phyloP scores from a whole-genome alignment of 2,329 filamentous ascomycete species.

The Fusarium sp. region DNA sequence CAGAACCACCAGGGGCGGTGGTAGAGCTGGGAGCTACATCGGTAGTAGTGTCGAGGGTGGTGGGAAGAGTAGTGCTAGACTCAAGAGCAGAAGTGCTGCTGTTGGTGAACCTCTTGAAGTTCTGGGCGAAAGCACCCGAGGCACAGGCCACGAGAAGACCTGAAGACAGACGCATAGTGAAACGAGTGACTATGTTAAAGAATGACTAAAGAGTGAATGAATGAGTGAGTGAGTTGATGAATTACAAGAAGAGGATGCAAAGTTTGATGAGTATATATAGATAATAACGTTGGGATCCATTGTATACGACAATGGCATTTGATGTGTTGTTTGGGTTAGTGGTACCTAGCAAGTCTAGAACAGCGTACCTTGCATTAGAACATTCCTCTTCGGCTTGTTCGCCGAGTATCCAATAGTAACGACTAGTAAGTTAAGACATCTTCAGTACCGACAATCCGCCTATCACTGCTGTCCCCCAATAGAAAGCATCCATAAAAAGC shows the following conservation, averaged over 20 bases:
- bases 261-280: not conserved
- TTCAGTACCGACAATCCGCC: not conserved
- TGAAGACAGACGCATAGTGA: slow-evolving; percentile 21
- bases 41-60: not conserved
- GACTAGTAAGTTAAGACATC: not conserved
- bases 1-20: fast-evolving
- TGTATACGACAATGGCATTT: not conserved
- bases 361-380: not conserved
- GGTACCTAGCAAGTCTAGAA: not conserved
- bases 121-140: not conserved
- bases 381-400: not conserved
- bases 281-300: not conserved
- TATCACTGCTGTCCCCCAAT: not conserved
- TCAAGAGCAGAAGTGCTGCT: not conserved
- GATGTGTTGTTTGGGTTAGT: not conserved
- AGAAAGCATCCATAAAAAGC: not conserved
- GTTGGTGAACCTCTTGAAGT: slow-evolving; percentile 27
- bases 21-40: not conserved
- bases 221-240: not conserved
- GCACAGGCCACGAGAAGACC: slow-evolving; percentile 9
- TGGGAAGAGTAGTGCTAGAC: not conserved
- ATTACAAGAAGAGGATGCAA: not conserved
- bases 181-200: slow-evolving; percentile 4
- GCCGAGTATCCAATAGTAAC: not conserved
- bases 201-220: slow-evolving; percentile 9